phyloP scores from a whole-genome alignment of 352 stramenopile species.

The Phytophthora fragariae region DNA sequence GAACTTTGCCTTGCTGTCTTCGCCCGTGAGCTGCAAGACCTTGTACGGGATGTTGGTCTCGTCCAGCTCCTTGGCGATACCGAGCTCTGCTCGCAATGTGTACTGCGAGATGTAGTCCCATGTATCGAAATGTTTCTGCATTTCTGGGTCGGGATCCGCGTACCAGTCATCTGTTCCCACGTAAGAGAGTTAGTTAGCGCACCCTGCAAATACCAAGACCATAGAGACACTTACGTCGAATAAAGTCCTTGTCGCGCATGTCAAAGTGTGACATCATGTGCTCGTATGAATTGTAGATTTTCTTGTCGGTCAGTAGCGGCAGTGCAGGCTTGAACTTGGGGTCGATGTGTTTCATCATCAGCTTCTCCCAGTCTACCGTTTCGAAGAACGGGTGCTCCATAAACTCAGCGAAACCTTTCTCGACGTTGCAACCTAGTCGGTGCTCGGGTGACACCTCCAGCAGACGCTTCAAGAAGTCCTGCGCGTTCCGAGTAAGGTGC shows the following conservation, averaged over 20 bases:
- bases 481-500: conserved; percentile 65
- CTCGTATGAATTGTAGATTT: conserved; percentile 88
- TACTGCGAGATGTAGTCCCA: conserved; percentile 91
- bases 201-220: neutral
- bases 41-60: conserved; percentile 91
- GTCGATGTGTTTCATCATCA: conserved; percentile 91
- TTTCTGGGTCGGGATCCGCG: conserved; percentile 68
- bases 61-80: conserved; percentile 84
- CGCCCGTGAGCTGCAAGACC: conserved; percentile 80
- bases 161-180: conserved; percentile 76
- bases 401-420: conserved; percentile 87
- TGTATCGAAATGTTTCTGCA: conserved; percentile 88
- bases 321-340: conserved; percentile 80
- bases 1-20: conserved; percentile 60
- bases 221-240: conserved; percentile 67
- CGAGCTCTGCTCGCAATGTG: conserved; percentile 80
- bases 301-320: conserved; percentile 74
- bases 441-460: conserved; percentile 81
- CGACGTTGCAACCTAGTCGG: conserved; percentile 72
- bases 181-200: neutral
- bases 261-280: conserved; percentile 92
- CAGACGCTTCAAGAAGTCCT: conserved; percentile 84
- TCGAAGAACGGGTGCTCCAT: conserved; percentile 92
- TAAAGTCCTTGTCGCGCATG: conserved; percentile 85
- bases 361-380: conserved; percentile 83